These are phyloP conservation scores for Globisporangium cederbergense DNA, from an alignment of 352 stramenopile species.

Conservation along the genomic window DNA sequence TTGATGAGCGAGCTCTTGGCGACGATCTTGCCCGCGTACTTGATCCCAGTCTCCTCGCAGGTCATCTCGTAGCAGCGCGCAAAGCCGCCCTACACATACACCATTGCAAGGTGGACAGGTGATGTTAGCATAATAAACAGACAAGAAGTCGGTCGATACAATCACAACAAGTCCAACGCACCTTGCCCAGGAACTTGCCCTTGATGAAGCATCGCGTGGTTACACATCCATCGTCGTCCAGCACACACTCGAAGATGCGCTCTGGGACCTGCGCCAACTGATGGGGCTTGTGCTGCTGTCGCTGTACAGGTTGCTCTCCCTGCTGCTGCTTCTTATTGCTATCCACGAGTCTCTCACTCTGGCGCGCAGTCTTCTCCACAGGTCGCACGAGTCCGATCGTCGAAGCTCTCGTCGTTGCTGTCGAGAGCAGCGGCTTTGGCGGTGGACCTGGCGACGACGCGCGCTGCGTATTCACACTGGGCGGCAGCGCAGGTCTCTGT, in stretches of 20 bases:
- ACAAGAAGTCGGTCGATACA: background rate
- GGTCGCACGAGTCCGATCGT: conserved; percentile 13
- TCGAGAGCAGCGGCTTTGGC: conserved; percentile 6
- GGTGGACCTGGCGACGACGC: conserved; percentile 1
- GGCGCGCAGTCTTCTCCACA: conserved; percentile 5
- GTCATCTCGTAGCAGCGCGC: conserved; percentile 96
- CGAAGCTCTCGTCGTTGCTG: conserved; percentile 1
- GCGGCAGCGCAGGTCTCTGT: background rate
- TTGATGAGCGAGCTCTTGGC: conserved; percentile 97
- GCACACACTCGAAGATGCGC: conserved; percentile 62
- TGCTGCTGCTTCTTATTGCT: conserved; percentile 8
- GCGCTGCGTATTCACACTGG: conserved; percentile 16
- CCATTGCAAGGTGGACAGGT: background rate
- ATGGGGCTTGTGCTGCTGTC: conserved; percentile 1
- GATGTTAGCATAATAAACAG: background rate
- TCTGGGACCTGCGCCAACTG: conserved; percentile 33
- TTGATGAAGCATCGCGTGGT: conserved; percentile 85
- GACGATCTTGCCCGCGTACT: conserved; percentile 98
- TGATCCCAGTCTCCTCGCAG: conserved; percentile 88
- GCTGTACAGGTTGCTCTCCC: conserved; percentile 3
- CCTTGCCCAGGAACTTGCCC: conserved; percentile 94
- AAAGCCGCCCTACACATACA: conserved; percentile 87
- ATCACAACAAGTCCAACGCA: conserved; percentile 16
- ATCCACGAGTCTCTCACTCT: conserved; percentile 2
- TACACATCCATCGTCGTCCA: conserved; percentile 49